Evolutionary conservation across 169 alveolate species (phyloP).

Genomic region (Cryptosporidium ubiquitum): DNA sequence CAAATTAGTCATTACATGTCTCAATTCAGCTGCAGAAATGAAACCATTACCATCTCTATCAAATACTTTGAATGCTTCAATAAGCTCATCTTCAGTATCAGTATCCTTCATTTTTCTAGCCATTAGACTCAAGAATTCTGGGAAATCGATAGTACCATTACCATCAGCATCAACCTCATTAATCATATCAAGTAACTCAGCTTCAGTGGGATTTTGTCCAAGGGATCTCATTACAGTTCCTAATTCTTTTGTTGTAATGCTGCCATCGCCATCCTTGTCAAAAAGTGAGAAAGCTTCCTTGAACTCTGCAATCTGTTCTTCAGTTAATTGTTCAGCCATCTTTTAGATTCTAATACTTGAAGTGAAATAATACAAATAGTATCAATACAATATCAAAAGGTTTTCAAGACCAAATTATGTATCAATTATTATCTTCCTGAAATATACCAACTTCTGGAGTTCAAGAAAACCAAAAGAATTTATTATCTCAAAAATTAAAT

Average conservation of each 20-base stretch:
- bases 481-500: not conserved
- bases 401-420: not conserved
- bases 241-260: conserved; percentile 88
- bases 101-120: conserved; percentile 99
- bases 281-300: conserved; percentile 99
- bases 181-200: conserved; percentile 94
- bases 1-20: conserved; percentile 98
- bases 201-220: conserved; percentile 98
- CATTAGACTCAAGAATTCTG: conserved; percentile 98
- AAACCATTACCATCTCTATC: conserved; percentile 95
- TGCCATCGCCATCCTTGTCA: conserved; percentile 99
- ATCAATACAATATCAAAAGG: not conserved
- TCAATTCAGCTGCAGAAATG: conserved; percentile 98
- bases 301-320: conserved; percentile 99
- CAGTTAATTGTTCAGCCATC: conserved; percentile 98
- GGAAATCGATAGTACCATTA: conserved; percentile 97
- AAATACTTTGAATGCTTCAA: conserved; percentile 97
- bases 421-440: not conserved
- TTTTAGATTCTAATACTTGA: conserved; percentile 13
- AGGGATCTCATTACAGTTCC: conserved; percentile 91
- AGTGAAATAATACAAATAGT: not conserved
- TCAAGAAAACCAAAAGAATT: not conserved
- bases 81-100: conserved; percentile 98
- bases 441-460: not conserved
- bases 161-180: conserved; percentile 95